These are phyloP conservation scores for Auricularia heimuer DNA, from an alignment of 768 basidiomycete species.

Conservation along the genomic window DNA sequence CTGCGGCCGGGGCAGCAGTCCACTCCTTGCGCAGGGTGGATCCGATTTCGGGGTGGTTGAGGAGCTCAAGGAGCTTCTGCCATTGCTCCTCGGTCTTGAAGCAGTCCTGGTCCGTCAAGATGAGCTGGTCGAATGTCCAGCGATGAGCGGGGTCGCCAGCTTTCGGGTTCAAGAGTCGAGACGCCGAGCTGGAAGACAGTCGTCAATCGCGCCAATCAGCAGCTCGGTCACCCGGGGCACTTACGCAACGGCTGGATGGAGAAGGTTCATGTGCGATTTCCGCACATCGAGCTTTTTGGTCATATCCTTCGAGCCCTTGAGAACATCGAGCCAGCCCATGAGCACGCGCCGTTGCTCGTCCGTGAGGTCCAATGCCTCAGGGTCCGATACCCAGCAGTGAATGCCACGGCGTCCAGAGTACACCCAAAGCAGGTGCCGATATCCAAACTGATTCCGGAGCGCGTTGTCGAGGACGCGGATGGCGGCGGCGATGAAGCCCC, in stretches of 20 bases:
- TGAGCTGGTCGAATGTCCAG: slow-evolving; percentile 52
- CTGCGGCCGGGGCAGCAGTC: slow-evolving; percentile 39
- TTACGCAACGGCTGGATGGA: slow-evolving; percentile 72
- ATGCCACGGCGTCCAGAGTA: slow-evolving; percentile 98
- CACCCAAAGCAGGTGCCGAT: slow-evolving; percentile 86
- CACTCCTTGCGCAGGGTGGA: slow-evolving; percentile 47
- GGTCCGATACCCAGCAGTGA: slow-evolving; percentile 94
- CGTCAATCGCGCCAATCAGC: background rate
- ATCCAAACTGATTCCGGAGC: slow-evolving; percentile 86
- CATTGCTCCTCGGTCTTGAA: slow-evolving; percentile 64
- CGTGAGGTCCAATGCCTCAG: slow-evolving; percentile 76
- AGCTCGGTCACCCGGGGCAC: slow-evolving; percentile 16
- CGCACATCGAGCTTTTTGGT: slow-evolving; percentile 76
- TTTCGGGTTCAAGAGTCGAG: background rate
- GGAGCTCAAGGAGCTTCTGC: slow-evolving; percentile 59
- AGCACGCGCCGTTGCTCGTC: slow-evolving; percentile 85
- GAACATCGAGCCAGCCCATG: slow-evolving; percentile 78
- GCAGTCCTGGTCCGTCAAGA: slow-evolving; percentile 77
- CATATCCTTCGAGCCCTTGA: slow-evolving; percentile 73
- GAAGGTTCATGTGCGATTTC: slow-evolving; percentile 15
- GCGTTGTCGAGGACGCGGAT: slow-evolving; percentile 75
- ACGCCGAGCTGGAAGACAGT: background rate
- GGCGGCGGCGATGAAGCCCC: slow-evolving; percentile 89
- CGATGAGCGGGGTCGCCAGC: slow-evolving; percentile 12
- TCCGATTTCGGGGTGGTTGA: slow-evolving; percentile 53